Evolutionary conservation across 164 flowering plant genomes (phyloP).

Genomic region (Vitis riparia): DNA sequence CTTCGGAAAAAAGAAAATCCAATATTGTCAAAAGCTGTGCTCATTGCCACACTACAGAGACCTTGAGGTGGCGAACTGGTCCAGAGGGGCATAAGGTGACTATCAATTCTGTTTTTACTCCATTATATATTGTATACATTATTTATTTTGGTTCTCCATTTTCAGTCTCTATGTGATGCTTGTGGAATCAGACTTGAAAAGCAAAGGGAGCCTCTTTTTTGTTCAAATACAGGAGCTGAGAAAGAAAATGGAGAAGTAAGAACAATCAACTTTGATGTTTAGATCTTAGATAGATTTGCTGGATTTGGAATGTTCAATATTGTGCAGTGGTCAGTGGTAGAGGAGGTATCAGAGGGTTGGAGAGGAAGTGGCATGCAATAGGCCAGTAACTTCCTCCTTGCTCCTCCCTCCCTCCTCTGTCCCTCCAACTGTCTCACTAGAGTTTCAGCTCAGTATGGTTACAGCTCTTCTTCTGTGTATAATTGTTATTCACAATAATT

Average conservation of each 20-base stretch:
- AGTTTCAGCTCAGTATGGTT: background rate
- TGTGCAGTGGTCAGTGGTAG: too few species aligned
- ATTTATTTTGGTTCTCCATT: background rate
- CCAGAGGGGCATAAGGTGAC: conserved; percentile 16
- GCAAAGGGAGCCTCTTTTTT: conserved; percentile 3
- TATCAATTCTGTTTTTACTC: background rate
- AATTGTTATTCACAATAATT: too few species aligned
- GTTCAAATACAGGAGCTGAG: background rate
- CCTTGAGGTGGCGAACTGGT: conserved; percentile 12
- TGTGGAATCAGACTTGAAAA: conserved; percentile 15
- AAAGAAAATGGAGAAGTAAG: conserved; percentile 15
- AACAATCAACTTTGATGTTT: background rate
- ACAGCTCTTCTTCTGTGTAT: too few species aligned
- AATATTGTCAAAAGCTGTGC: conserved; percentile 4
- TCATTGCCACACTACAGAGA: conserved; percentile 15
- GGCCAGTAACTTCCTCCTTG: background rate
- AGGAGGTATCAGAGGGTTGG: background rate
- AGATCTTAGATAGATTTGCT: background rate
- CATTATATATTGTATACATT: background rate
- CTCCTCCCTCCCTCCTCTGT: background rate
- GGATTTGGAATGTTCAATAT: background rate
- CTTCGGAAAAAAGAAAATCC: background rate
- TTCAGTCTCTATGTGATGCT: conserved; percentile 20
- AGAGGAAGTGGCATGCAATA: background rate
- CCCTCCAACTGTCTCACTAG: background rate